Conservation (phyloP, 371 early-diverging fungal species). For the Capillidium rhysosporum region DNA sequence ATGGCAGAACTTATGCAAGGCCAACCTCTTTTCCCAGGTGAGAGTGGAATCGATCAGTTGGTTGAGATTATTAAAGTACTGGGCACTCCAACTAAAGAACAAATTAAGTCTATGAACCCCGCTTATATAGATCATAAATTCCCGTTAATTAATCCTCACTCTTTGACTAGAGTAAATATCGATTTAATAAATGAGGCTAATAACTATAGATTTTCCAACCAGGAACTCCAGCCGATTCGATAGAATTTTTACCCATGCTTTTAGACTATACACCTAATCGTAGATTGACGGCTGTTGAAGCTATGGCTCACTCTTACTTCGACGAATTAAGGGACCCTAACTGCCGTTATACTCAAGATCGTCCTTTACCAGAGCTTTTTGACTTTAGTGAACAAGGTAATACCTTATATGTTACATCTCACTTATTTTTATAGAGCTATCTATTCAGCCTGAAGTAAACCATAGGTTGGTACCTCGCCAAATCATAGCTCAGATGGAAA, state of each 20-base stretch:
- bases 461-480: slow-evolving; percentile 2
- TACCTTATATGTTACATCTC: background rate
- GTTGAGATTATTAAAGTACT: slow-evolving; percentile 98
- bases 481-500: slow-evolving; percentile 5
- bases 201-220: slow-evolving; percentile 50
- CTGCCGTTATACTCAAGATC: slow-evolving; percentile 55
- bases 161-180: slow-evolving; percentile 51
- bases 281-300: slow-evolving; percentile 82
- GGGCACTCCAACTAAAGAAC: slow-evolving; percentile 95
- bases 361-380: slow-evolving; percentile 71
- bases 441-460: slow-evolving; percentile 5
- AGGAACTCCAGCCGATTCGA: slow-evolving; percentile 66
- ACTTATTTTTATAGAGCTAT: background rate
- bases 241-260: slow-evolving; percentile 69
- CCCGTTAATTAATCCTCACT: slow-evolving; percentile 89
- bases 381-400: slow-evolving; percentile 71
- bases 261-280: slow-evolving; percentile 87
- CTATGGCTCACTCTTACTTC: slow-evolving; percentile 93
- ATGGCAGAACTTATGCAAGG: slow-evolving; percentile 96
- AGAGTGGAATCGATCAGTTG: slow-evolving; percentile 97
- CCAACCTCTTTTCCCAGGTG: slow-evolving; percentile 96
- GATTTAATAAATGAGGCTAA: background rate
- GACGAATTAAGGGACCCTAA: slow-evolving; percentile 78
- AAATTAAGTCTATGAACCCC: slow-evolving; percentile 88
- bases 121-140: slow-evolving; percentile 95